Base-by-base conservation (phyloP, 495 filamentous ascomycete species). In the Melanomma pulvis-pyrius region DNA sequence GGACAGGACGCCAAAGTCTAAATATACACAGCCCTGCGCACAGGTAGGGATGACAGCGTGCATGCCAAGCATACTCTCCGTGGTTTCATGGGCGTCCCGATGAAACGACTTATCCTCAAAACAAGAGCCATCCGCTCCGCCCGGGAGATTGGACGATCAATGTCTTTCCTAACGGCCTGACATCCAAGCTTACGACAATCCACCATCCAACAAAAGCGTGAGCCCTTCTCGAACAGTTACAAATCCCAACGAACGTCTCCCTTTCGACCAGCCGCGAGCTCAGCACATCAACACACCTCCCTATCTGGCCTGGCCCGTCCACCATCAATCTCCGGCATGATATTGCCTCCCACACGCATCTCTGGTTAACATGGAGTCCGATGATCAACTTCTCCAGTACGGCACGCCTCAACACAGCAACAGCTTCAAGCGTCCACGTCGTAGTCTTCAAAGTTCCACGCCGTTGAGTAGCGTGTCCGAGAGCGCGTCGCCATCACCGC, bases 41-140 rank as follows among this genome's bases (percentile, higher is more conserved):
- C 55, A 59, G 67, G 48, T 28, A 59, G 44, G 32, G 65, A 69
- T 69, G 60, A 65, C 67, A 65, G 67, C 65, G 60, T 69, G 67
- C 67, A 69, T 69, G 67, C 67, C 65, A 68, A 68, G 65, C 22
- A 26, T 39, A 12, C 62, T 59, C 34, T 66, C 63, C 63, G 63
- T 67, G 67, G 67, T 69, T 69, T 69, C 67, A 69, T 59, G 48
- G 41, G 48, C 32, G 47, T 48, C 65, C 51, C 65, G 47, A 64
- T 69, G 67, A 69, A 69, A 69, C 67, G 56, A 65, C 49, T 60
- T 68, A 63, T 63, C 65, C 65, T 68, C 65, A 68, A 68, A 68
- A 68, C 65, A 68, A 68, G 65, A 59, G 46, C 48, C 50, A 59
- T 68, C 65, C 59, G 65, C 65, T 59, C 59, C 54, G 65, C 65